Evolutionary conservation across 73 alveolate species (phyloP).

Genomic region (Tetrahymena borealis): DNA sequence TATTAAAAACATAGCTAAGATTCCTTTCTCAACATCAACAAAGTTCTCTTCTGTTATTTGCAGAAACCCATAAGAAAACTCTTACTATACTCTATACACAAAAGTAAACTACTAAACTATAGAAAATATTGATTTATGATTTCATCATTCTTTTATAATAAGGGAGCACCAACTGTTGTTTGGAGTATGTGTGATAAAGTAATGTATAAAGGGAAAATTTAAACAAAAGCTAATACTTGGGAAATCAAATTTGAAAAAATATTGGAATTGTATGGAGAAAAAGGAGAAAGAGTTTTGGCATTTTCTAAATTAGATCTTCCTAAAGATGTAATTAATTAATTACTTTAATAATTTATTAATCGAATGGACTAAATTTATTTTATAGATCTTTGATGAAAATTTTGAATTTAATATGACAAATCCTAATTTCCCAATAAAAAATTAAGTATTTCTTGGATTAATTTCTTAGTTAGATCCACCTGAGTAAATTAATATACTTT

Average conservation of each 20-base stretch:
- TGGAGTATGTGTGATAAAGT: neutral
- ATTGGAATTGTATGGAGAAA: neutral
- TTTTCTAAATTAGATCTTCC: neutral
- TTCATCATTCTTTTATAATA: neutral
- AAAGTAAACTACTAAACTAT: neutral
- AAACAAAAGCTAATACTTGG: neutral
- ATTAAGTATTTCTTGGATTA: neutral
- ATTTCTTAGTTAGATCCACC: neutral
- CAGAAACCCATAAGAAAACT: neutral
- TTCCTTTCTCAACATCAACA: neutral
- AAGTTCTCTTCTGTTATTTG: neutral
- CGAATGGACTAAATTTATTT: neutral
- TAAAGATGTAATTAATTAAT: neutral
- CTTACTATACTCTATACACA: neutral
- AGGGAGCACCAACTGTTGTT: neutral
- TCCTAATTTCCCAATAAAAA: neutral
- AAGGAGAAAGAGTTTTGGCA: neutral
- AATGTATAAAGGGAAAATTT: neutral
- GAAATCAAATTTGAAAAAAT: neutral
- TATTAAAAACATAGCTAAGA: neutral
- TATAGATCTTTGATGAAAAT: neutral
- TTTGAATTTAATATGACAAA: neutral
- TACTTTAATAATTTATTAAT: too few species aligned
- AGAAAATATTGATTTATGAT: neutral
- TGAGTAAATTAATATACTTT: neutral